Conservation (phyloP, 352 stramenopile genomes). For the Phytophthora sansomeana region DNA sequence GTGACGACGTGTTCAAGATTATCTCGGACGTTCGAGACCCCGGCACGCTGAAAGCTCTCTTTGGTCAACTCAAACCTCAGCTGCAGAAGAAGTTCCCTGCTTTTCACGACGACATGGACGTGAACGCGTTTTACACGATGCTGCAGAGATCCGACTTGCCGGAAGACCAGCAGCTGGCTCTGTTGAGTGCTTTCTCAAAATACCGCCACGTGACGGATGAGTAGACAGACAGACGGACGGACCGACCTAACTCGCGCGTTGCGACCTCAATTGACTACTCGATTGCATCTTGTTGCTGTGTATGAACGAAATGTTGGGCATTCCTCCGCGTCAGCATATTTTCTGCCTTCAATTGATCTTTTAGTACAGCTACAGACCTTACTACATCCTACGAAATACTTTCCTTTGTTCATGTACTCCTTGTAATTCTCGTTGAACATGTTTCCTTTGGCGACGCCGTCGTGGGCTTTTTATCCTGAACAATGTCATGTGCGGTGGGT, state of each 20-base stretch:
- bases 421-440: too few relatives aligned
- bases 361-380: too few relatives aligned
- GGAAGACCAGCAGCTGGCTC: not conserved
- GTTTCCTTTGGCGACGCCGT: conserved; percentile 13
- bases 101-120: not conserved
- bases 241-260: too few relatives aligned
- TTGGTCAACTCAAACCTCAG: not conserved
- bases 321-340: too few relatives aligned
- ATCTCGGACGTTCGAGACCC: not conserved
- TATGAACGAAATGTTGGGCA: too few relatives aligned
- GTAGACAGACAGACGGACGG: too few relatives aligned
- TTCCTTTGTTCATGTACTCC: too few relatives aligned
- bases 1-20: not conserved
- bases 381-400: too few relatives aligned
- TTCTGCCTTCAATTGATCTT: too few relatives aligned
- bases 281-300: too few relatives aligned
- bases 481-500: not conserved
- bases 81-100: not conserved
- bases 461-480: conserved; percentile 20
- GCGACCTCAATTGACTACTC: too few relatives aligned
- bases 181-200: not conserved
- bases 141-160: not conserved
- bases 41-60: not conserved
- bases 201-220: not conserved
- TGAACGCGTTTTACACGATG: not conserved